These are phyloP conservation scores for Saccharum spontaneum DNA, from an alignment of 176 grass and related monocot species.

Conservation along the genomic window DNA sequence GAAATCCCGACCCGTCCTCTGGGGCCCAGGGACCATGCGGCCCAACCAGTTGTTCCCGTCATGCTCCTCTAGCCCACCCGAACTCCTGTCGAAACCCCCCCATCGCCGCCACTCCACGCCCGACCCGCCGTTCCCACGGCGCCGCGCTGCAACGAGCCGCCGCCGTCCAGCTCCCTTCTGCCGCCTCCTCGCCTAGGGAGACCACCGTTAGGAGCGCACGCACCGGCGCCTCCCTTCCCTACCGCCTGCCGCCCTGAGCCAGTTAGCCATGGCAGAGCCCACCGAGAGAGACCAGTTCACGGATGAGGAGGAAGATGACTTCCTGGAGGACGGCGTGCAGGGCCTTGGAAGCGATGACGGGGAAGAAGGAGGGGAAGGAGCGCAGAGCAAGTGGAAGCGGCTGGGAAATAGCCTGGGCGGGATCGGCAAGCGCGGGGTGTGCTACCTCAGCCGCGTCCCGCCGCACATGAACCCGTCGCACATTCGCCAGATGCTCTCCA, in stretches of 20 bases:
- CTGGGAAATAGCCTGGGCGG: conserved; percentile 19
- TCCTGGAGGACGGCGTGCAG: conserved; percentile 7
- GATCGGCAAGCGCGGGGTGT: conserved; percentile 66
- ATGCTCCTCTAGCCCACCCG: not conserved
- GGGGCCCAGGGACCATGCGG: not conserved
- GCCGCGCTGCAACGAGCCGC: not conserved
- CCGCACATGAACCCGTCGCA: conserved; percentile 93
- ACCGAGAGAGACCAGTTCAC: conserved; percentile 13
- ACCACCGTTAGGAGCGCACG: not conserved
- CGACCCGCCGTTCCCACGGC: not conserved
- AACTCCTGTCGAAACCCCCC: not conserved
- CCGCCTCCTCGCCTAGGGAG: not conserved
- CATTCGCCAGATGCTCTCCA: conserved; percentile 85
- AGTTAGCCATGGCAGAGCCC: conserved; percentile 22
- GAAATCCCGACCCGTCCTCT: not conserved
- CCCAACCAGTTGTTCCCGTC: not conserved
- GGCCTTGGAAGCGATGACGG: conserved; percentile 23
- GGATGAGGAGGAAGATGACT: conserved; percentile 17
- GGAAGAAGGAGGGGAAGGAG: not conserved
- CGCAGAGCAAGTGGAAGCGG: conserved; percentile 35
- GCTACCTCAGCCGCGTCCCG: conserved; percentile 89
- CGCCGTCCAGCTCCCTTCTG: not conserved
- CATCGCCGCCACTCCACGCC: not conserved
- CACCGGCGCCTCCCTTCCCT: not conserved
- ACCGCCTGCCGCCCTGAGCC: not conserved